A percentile compares a stretch with the other conserved stretches of the same genome.
Conservation (phyloP, 371 early-diverging fungal species). For the Furculomyces boomerangus region DNA sequence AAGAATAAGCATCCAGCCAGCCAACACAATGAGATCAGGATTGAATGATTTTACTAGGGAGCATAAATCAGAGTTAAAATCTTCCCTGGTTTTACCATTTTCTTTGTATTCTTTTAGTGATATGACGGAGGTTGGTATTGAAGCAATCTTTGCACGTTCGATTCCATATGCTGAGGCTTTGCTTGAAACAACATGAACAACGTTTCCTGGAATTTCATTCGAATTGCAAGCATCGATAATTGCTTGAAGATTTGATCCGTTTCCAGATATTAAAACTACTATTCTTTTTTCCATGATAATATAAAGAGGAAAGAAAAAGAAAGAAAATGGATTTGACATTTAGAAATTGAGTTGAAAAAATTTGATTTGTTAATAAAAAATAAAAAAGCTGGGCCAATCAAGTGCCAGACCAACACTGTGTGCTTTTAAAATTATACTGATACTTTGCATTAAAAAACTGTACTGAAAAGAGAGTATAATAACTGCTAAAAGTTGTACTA, state of each 20-base stretch:
- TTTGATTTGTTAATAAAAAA: too few species aligned
- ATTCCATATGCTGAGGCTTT: conserved; percentile 61
- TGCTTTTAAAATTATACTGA: too few species aligned
- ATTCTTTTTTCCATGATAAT: conserved; percentile 24
- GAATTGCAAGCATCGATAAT: conserved; percentile 62
- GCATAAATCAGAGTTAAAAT: conserved; percentile 77
- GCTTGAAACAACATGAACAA: conserved; percentile 67
- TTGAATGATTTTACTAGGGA: conserved; percentile 31
- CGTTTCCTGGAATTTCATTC: conserved; percentile 32
- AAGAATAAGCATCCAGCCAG: conserved; percentile 95
- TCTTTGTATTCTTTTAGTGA: conserved; percentile 67
- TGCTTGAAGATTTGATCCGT: conserved; percentile 92
- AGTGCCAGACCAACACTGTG: too few species aligned
- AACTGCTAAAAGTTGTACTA: too few species aligned
- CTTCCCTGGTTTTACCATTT: conserved; percentile 55
- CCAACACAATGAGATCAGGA: conserved; percentile 74
- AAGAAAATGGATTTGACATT: too few species aligned
- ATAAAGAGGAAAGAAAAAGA: too few species aligned
- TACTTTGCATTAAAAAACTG: too few species aligned
- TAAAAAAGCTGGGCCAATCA: too few species aligned
- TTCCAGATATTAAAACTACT: conserved; percentile 87
- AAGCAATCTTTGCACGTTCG: conserved; percentile 54
- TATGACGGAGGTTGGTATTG: conserved; percentile 61
- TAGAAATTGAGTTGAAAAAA: too few species aligned
- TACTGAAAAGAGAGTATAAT: too few species aligned